phyloP scores from a whole-genome alignment of 257 asterid species.

The Parsonsia alboflavescens region DNA sequence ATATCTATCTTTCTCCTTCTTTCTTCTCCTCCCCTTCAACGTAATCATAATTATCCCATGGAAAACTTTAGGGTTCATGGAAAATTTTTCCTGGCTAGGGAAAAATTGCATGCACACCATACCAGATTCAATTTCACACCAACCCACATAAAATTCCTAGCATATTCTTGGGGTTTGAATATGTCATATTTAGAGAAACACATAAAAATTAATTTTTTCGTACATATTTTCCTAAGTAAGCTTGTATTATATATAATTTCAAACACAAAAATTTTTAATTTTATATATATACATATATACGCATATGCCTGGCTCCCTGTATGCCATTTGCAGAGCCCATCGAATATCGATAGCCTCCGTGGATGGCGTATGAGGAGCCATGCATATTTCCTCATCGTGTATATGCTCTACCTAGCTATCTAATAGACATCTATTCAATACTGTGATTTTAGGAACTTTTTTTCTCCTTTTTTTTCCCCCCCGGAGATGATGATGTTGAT shows the following conservation, averaged over 20 bases:
- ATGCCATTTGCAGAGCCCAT: constrained; percentile 93
- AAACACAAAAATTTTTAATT: background rate
- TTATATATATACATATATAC: constrained; percentile 12
- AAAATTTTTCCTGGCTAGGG: background rate
- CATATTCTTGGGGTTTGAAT: background rate
- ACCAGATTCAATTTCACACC: background rate
- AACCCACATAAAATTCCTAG: background rate
- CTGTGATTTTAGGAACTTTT: background rate
- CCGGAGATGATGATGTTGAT: constrained; percentile 2
- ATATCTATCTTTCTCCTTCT: background rate
- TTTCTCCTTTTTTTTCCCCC: background rate
- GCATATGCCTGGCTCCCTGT: constrained; percentile 99
- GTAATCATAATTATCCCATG: background rate
- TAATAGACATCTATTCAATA: background rate
- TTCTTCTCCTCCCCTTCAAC: constrained; percentile 8
- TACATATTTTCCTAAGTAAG: no score
- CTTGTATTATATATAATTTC: no score
- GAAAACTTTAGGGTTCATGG: constrained; percentile 7
- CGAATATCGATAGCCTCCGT: constrained; percentile 68
- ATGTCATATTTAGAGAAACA: background rate
- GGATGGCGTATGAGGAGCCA: constrained; percentile 99
- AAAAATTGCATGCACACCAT: background rate
- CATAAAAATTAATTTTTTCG: background rate
- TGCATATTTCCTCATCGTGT: constrained; percentile 53
- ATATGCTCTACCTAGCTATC: background rate